These are phyloP conservation scores for Boletus vermiculosoides DNA, from an alignment of 768 basidiomycete genomes.

Conservation along the genomic window DNA sequence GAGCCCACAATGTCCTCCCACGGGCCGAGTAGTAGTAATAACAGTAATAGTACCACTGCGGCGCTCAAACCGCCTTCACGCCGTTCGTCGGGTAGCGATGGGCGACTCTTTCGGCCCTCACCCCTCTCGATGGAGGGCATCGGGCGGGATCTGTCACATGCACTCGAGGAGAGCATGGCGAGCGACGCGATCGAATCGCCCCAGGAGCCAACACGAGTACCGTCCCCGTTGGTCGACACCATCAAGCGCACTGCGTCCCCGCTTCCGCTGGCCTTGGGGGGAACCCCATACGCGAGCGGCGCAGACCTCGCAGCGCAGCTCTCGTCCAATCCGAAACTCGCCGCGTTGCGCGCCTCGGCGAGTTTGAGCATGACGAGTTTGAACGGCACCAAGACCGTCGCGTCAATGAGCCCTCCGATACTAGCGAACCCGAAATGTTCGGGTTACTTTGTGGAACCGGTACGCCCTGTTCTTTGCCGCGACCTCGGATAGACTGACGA, in stretches of 20 bases:
- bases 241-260: slow-evolving; percentile 6
- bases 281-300: slow-evolving; percentile 15
- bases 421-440: slow-evolving; percentile 83
- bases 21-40: background rate
- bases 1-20: slow-evolving; percentile 6
- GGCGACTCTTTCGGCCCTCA: slow-evolving; percentile 10
- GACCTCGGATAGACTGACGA: background rate
- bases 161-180: slow-evolving; percentile 27
- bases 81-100: slow-evolving; percentile 10
- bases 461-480: slow-evolving; percentile 27
- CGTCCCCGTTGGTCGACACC: slow-evolving; percentile 1
- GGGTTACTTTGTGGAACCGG: slow-evolving; percentile 96
- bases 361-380: slow-evolving; percentile 30
- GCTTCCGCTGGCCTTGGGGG: background rate
- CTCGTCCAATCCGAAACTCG: slow-evolving; percentile 46
- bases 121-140: slow-evolving; percentile 33
- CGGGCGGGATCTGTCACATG: slow-evolving; percentile 31
- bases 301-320: slow-evolving; percentile 46
- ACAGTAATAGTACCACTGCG: background rate
- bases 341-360: slow-evolving; percentile 41
- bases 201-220: background rate
- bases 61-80: slow-evolving; percentile 5
- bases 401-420: slow-evolving; percentile 55
- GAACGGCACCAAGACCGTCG: slow-evolving; percentile 9
- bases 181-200: background rate